phyloP scores from a whole-genome alignment of 306 rosid genomes.

The Fragaria ananassa region DNA sequence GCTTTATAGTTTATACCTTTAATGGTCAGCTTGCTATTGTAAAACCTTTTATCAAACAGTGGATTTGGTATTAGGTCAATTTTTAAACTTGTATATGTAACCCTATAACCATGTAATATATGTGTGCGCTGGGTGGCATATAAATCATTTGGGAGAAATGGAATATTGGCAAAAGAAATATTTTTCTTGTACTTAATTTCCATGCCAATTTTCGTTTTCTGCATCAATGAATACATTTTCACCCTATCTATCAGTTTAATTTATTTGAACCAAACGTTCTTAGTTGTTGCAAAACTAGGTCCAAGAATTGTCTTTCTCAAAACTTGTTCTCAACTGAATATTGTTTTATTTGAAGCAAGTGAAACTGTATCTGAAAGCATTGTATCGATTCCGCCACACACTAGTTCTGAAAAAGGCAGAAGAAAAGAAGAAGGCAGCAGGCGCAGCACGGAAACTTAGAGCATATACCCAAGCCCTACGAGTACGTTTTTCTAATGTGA shows the following conservation, averaged over 20 bases:
- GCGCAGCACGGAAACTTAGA: slow-evolving; percentile 49
- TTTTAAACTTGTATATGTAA: no score
- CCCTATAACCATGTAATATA: no score
- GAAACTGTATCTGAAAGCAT: background rate
- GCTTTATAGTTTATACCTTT: no score
- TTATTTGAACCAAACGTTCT: background rate
- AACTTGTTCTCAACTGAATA: background rate
- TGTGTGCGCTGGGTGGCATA: no score
- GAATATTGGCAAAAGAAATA: background rate
- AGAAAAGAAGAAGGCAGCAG: background rate
- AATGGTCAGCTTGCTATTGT: no score
- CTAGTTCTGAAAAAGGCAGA: background rate
- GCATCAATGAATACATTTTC: background rate
- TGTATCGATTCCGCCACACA: background rate
- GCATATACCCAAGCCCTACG: slow-evolving; percentile 68
- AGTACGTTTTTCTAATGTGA: slow-evolving; percentile 35
- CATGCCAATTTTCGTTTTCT: background rate
- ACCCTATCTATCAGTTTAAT: background rate
- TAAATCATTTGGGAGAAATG: no score
- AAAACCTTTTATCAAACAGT: no score
- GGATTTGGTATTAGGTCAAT: no score
- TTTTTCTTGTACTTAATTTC: no score
- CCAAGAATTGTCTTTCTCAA: background rate
- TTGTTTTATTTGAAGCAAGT: background rate
- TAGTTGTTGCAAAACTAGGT: background rate